Conservation (phyloP, 768 basidiomycete species). For the Amanita rimosa region DNA sequence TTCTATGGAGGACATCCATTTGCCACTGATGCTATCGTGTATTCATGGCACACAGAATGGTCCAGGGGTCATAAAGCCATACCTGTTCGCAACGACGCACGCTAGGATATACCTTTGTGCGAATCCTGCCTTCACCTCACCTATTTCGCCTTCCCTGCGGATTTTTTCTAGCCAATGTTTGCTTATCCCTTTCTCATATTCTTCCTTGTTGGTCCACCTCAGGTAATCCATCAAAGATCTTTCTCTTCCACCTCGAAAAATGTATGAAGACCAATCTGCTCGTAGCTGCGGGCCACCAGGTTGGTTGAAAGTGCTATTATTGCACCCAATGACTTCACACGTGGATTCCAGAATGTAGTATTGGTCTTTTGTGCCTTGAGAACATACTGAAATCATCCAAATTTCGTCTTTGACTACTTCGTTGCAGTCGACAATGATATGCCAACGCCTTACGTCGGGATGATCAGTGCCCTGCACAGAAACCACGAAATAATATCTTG, state of each 20-base stretch:
- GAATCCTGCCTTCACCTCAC: slow-evolving; percentile 29
- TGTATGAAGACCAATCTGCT: slow-evolving; percentile 57
- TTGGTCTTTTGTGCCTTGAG: slow-evolving; percentile 14
- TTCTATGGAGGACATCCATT: slow-evolving; percentile 52
- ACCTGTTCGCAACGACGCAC: slow-evolving; percentile 68
- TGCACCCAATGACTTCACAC: slow-evolving; percentile 57
- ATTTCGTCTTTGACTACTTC: slow-evolving; percentile 46
- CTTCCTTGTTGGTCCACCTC: slow-evolving; percentile 61
- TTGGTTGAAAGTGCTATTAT: slow-evolving; percentile 3
- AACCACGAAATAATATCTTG: slow-evolving; percentile 50
- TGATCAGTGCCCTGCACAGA: slow-evolving; percentile 36
- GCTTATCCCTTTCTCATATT: slow-evolving; percentile 60
- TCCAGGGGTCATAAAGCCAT: slow-evolving; percentile 4
- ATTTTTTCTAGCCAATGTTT: slow-evolving; percentile 47
- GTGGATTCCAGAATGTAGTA: slow-evolving; percentile 60
- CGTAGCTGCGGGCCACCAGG: slow-evolving; percentile 21
- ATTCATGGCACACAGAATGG: slow-evolving; percentile 1
- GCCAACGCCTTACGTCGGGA: slow-evolving; percentile 13
- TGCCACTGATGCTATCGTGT: slow-evolving; percentile 47
- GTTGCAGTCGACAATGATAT: slow-evolving; percentile 34
- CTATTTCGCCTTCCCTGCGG: slow-evolving; percentile 28
- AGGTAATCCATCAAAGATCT: slow-evolving; percentile 28
- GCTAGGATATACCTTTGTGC: slow-evolving; percentile 60
- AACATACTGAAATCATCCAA: slow-evolving; percentile 39
- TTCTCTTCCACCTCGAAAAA: slow-evolving; percentile 17